Base-by-base conservation (phyloP, 2,329 filamentous ascomycete genomes). In the Zopfia rhizophila region DNA sequence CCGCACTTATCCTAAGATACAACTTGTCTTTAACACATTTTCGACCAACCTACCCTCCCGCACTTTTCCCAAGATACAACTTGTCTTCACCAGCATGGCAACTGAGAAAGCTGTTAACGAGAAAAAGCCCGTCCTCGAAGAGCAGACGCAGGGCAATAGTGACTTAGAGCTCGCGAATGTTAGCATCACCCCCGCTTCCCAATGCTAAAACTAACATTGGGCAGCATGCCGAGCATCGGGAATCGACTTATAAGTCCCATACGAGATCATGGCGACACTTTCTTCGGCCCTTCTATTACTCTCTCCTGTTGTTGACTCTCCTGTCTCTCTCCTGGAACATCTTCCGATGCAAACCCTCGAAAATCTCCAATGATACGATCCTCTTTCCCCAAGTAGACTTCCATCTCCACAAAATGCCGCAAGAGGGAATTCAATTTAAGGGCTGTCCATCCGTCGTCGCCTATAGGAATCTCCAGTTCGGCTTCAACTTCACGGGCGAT, bases 401-500 rank as follows among this genome's bases (percentile, higher is more conserved):
- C 35, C 5, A 38, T 38, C 5, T 38, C 22, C 8, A n/a, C 35
- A 23, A 38, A 38, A 24, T 13, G 28, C 28, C 28, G 28, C 28
- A 31, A 13, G n/a, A 12, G 7, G 17, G n/a, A 31, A 23, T 28
- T 27, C 13, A 46, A 32, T 36, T 37, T 31, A 36, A 48, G 11
- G 28, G 33, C 11, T 50, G 46, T 31, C 17, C 40, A 23, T 29
- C 30, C 30, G 17, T 37, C 25, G 19, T 23, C 40, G 22, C 45
- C 22, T 36, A 35, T 14, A 23, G 14, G 27, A 22, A 13, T 36
- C 28, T 7, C 11, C 24, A 45, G 14, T 50, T 45, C 24, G 46
- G 19, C 4, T 50, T 40, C 30, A 45, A 50, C 29, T 21, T 50
- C 36, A 45, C 46, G 12, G 22, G 19, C 28, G 40, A 40, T 11